Base-by-base conservation (phyloP, 2,329 filamentous ascomycete species). In the Sphaerulina populicola region DNA sequence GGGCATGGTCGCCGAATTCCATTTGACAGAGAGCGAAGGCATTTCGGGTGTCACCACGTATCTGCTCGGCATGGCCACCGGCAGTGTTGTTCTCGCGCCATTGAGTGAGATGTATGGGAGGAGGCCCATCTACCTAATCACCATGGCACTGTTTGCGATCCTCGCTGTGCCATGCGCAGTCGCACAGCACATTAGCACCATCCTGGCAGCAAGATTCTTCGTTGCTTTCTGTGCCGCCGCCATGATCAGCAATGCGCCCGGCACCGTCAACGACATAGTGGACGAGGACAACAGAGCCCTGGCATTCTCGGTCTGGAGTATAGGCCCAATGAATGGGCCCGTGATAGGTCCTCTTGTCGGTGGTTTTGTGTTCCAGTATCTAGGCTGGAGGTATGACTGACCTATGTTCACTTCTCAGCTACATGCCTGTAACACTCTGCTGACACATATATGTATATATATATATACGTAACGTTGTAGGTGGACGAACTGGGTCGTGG, bases 211-310 rank as follows among this genome's bases (percentile, higher is more conserved):
- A 44, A 77, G 88, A 21, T 90, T 89, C 66, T 80, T 93, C 57
- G 83, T 81, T 29, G 85, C 83, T 6, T 68, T 88, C 49, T 87
- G 83, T 46, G 85, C 87, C 3, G 79, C 86, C 5, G 87, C 85
- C 38, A 85, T 94, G 80, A 82, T 95, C 23, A 81, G 82, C 10
- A 94, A 94, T 64, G 81, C 85, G 1, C 88, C 89, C 0, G 90
- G 89, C 2, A 88, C 83, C 6, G 79, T 95, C 9, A 82, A 86
- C 27, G 90, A 96, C 66, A 83, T 95, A 44, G 82, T 87, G n/a
- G 77, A 78, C 11, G 86, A 91, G 41, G 81, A 94, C 44, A 81
- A 86, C 62, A 81, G 90, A 12, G 87, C 88, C 2, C 71, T 93
- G n/a, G 84, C 84, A 38, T 88, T 95, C 69, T 87, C 82, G 4